Conservation (phyloP, 192 early-diverging fungal genomes). For the Coemansia umbellata region DNA sequence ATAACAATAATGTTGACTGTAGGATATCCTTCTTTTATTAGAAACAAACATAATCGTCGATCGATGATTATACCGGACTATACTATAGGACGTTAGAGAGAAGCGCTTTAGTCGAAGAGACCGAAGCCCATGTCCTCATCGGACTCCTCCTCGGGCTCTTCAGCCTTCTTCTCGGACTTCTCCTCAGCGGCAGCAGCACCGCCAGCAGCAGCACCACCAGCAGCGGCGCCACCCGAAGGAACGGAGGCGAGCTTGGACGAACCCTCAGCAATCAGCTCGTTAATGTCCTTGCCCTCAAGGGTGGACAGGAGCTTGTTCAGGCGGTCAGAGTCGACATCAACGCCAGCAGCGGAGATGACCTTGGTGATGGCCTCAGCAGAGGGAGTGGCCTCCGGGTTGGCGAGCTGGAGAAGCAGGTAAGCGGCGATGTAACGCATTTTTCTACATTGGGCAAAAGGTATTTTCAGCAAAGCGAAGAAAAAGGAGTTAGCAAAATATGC, state of each 20-base stretch:
- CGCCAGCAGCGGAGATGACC: slow-evolving; percentile 86
- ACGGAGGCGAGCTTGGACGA: slow-evolving; percentile 89
- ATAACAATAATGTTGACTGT: too few species aligned
- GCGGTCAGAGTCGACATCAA: slow-evolving; percentile 83
- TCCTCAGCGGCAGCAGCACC: slow-evolving; percentile 65
- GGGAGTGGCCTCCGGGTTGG: slow-evolving; percentile 76
- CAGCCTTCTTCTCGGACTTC: slow-evolving; percentile 53
- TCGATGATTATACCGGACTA: too few species aligned
- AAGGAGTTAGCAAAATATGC: not conserved
- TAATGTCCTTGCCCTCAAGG: slow-evolving; percentile 85
- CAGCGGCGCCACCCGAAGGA: slow-evolving; percentile 85
- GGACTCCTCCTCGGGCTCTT: slow-evolving; percentile 82
- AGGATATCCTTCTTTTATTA: too few species aligned
- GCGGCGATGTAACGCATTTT: slow-evolving; percentile 98
- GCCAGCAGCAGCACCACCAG: slow-evolving; percentile 60
- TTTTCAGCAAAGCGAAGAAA: not conserved
- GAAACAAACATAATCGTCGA: too few species aligned
- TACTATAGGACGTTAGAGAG: too few species aligned
- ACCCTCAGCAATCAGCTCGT: slow-evolving; percentile 91
- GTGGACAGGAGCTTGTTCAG: slow-evolving; percentile 72
- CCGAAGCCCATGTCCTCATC: slow-evolving; percentile 96
- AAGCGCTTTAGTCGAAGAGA: slow-evolving; percentile 86
- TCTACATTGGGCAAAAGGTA: slow-evolving; percentile 20
- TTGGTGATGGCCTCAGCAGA: slow-evolving; percentile 72
- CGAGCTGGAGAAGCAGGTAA: slow-evolving; percentile 91